Evolutionary conservation across 257 asterid genomes (phyloP), one percentile per base, ranked within the genome.

Genomic region (Solanum bulbocastanum): DNA sequence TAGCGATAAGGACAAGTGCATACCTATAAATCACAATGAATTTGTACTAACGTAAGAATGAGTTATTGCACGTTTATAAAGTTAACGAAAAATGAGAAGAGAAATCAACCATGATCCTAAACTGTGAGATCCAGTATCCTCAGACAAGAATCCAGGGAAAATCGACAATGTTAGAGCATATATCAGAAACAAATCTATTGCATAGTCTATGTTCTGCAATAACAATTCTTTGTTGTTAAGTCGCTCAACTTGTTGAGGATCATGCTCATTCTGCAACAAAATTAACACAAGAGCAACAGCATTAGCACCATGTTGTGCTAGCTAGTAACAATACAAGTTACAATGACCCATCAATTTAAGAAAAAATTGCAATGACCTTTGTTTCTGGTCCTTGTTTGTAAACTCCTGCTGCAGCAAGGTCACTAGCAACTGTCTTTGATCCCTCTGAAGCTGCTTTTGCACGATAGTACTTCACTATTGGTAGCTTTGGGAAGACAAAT

Each of bases 391-490:
- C 65, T 27, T 79, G 84, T 42, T 79, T 42, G 65, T 25, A 79
- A 36, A 91, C 83, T 44, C 92, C 92, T 9, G 81, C 92, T 16
- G 93, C 92, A 81, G 90, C 94, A 60, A 92, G 93, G 87, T 91
- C 91, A 74, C 90, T 87, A 9, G 89, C 78, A 13, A 92, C 93
- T 13, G 94, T 92, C 49, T 84, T 92, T 84, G 93, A 89, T 66
- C 94, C 93, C 83, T 92, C 93, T 35, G 90, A 86, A 66, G 94
- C 92, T 56, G 93, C 93, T 81, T 91, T 92, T 25, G 90, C 76
- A 9, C 88, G 92, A 52, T 88, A 89, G 87, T 92, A 89, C 87
- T 90, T 92, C 72, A 91, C 92, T 18, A 91, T 90, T 5, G 92
- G 92, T 10, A 92, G 85, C 87, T 91, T 91, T 4, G 92, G 91